A percentile compares a stretch with the other conserved stretches of the same genome.
These are phyloP conservation scores for Lactuca sativa DNA, from an alignment of 129 eudicot species.

Conservation along the genomic window DNA sequence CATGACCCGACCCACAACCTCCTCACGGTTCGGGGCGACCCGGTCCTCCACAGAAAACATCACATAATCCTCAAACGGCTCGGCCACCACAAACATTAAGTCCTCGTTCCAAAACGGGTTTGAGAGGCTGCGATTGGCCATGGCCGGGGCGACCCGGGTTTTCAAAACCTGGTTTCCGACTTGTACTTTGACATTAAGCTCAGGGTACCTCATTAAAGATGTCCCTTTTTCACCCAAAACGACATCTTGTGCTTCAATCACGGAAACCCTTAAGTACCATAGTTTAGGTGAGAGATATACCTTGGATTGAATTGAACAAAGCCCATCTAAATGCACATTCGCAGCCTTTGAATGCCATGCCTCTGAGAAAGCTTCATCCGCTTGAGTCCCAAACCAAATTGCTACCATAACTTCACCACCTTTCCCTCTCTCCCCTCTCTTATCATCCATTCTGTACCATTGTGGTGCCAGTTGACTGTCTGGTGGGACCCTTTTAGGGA, in stretches of 20 bases:
- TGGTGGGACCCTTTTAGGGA: conserved; percentile 86
- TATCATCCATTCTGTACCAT: conserved; percentile 92
- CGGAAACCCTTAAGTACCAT: conserved; percentile 75
- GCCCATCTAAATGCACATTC: conserved; percentile 73
- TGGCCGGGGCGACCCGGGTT: conserved; percentile 65
- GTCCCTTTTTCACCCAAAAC: conserved; percentile 71
- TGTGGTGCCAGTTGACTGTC: conserved; percentile 96
- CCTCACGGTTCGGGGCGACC: conserved; percentile 69
- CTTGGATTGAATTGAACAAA: conserved; percentile 79
- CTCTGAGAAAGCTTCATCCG: conserved; percentile 93
- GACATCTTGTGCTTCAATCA: conserved; percentile 91
- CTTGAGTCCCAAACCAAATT: conserved; percentile 96
- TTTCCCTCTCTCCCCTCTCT: conserved; percentile 71
- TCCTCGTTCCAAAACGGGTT: conserved; percentile 95
- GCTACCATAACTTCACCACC: conserved; percentile 91
- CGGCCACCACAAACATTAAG: conserved; percentile 87
- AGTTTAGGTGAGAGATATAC: conserved; percentile 91
- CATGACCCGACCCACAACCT: conserved; percentile 72
- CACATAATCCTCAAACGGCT: conserved; percentile 93
- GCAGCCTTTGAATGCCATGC: conserved; percentile 99
- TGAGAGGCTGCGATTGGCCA: conserved; percentile 46
- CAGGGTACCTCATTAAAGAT: conserved; percentile 73
- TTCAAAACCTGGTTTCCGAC: conserved; percentile 91
- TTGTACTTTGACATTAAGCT: conserved; percentile 78
- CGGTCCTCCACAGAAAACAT: conserved; percentile 76